These are phyloP conservation scores for Linanthus parryae DNA, from an alignment of 148 eudicot genomes.

Conservation along the genomic window DNA sequence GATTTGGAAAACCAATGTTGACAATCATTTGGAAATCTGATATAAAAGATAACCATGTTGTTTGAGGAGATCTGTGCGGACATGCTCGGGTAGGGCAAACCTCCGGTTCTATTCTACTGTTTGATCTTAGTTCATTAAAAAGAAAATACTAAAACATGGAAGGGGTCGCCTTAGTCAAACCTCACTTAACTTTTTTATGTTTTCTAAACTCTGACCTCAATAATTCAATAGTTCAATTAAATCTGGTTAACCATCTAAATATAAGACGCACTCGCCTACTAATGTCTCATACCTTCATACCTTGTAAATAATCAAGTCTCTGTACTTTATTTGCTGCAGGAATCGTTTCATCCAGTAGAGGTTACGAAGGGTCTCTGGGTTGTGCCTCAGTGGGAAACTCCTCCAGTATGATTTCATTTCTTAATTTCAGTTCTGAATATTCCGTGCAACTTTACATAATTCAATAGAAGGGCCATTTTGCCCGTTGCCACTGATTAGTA, in stretches of 20 bases:
- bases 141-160: too few species aligned
- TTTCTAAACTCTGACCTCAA: too few species aligned
- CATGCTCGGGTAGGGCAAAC: too few species aligned
- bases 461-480: too few species aligned
- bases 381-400: conserved; percentile 90
- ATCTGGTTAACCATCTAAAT: background rate
- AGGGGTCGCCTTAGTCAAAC: background rate
- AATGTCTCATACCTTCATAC: background rate
- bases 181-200: too few species aligned
- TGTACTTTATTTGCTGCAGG: conserved; percentile 32
- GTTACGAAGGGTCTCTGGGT: conserved; percentile 83
- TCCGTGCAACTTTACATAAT: background rate
- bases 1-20: too few species aligned
- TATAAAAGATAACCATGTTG: too few species aligned
- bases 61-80: too few species aligned
- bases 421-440: conserved; percentile 7
- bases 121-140: too few species aligned
- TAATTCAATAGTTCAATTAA: background rate
- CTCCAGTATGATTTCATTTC: conserved; percentile 64
- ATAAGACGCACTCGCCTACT: background rate
- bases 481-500: too few species aligned
- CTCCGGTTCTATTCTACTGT: too few species aligned
- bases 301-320: background rate
- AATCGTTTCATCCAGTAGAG: conserved; percentile 88
- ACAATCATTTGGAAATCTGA: too few species aligned